Percentiles rank a stretch among this genome's conserved stretches.
phyloP scores from a whole-genome alignment of 345 rosid genomes.

The Lumnitzera racemosa region DNA sequence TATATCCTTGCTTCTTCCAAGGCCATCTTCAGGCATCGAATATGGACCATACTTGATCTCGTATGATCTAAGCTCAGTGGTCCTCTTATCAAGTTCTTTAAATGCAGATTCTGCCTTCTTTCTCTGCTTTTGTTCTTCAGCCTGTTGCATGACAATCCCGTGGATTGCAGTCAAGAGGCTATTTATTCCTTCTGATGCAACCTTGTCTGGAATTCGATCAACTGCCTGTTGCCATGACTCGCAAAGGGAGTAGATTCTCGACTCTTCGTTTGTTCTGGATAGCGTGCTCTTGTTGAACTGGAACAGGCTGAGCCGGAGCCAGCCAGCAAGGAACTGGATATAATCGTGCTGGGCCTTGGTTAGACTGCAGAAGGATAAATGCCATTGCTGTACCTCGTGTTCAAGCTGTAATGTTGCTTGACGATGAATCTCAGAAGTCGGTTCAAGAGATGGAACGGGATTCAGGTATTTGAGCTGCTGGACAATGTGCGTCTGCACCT shows the following conservation, averaged over 20 bases:
- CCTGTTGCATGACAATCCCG: constrained; percentile 82
- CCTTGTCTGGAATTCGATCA: constrained; percentile 87
- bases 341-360: constrained; percentile 81
- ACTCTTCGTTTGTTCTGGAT: constrained; percentile 38
- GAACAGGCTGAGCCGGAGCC: constrained; percentile 91
- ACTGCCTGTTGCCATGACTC: constrained; percentile 89
- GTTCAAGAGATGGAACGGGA: constrained; percentile 73
- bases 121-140: constrained; percentile 79
- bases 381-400: constrained; percentile 93
- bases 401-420: constrained; percentile 89
- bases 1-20: constrained; percentile 35
- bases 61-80: constrained; percentile 50
- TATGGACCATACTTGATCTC: constrained; percentile 72
- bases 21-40: constrained; percentile 35
- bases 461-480: constrained; percentile 91
- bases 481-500: constrained; percentile 92
- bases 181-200: constrained; percentile 94
- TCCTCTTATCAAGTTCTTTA: constrained; percentile 67
- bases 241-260: constrained; percentile 71
- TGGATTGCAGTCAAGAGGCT: constrained; percentile 74
- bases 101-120: constrained; percentile 60
- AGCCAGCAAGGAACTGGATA: constrained; percentile 77
- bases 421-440: constrained; percentile 87
- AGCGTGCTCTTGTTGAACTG: constrained; percentile 72
- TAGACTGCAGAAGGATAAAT: constrained; percentile 72